Evolutionary conservation across 2,329 filamentous ascomycete species (phyloP).

Genomic region (Knufia petricola): DNA sequence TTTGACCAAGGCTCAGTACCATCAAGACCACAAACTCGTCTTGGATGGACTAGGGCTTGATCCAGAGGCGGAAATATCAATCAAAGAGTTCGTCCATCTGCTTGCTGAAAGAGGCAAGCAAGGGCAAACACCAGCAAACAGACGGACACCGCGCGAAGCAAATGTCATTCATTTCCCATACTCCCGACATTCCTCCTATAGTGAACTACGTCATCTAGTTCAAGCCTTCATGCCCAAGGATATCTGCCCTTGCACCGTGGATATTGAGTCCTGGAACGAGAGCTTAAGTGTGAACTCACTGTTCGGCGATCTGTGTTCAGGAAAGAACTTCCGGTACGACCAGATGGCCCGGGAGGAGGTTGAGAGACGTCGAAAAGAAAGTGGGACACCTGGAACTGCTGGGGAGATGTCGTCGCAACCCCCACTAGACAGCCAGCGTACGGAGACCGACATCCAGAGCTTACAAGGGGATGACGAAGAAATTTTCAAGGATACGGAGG

Average conservation of each 20-base stretch:
- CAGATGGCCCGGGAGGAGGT: slow-evolving; percentile 42
- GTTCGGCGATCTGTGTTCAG: slow-evolving; percentile 62
- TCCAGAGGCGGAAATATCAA: slow-evolving; percentile 29
- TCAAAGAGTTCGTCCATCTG: slow-evolving; percentile 26
- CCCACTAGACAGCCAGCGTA: slow-evolving; percentile 4
- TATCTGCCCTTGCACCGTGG: slow-evolving; percentile 71
- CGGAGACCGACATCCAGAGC: slow-evolving; percentile 11
- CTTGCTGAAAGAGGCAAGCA: slow-evolving; percentile 8
- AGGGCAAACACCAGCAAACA: background rate
- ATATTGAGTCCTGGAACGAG: slow-evolving; percentile 54
- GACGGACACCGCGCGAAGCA: background rate
- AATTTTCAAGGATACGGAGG: slow-evolving; percentile 6
- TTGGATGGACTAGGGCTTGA: slow-evolving; percentile 32
- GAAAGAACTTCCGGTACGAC: slow-evolving; percentile 56
- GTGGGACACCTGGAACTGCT: background rate
- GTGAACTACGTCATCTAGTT: slow-evolving; percentile 65
- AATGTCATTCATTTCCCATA: slow-evolving; percentile 58
- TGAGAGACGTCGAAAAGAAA: slow-evolving; percentile 6
- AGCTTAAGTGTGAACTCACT: slow-evolving; percentile 55
- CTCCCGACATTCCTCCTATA: slow-evolving; percentile 79
- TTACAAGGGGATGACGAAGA: slow-evolving; percentile 5
- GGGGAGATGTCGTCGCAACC: background rate
- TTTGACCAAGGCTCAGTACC: slow-evolving; percentile 27
- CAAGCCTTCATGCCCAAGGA: slow-evolving; percentile 61
- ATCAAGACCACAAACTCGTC: slow-evolving; percentile 28